These are phyloP conservation scores for Botrytis medusae DNA, from an alignment of 2,329 filamentous ascomycete genomes.

Conservation along the genomic window DNA sequence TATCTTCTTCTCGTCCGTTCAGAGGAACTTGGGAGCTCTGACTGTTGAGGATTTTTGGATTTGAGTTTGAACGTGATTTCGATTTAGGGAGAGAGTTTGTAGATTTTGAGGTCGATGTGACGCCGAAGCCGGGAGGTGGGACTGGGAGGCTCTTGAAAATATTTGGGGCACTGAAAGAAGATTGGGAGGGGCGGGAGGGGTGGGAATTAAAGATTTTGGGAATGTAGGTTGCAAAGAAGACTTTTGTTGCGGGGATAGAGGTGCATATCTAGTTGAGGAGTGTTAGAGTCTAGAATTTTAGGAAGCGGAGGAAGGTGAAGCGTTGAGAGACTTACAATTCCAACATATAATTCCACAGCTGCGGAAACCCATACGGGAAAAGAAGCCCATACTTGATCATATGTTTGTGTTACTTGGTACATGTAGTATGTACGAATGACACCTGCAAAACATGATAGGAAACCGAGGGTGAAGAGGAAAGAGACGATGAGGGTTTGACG, in stretches of 20 bases:
- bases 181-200: neutral
- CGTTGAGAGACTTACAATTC: conserved; percentile 34
- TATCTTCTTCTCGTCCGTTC: neutral
- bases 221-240: conserved; percentile 45
- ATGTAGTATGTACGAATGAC: conserved; percentile 43
- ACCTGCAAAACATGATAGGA: conserved; percentile 47
- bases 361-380: conserved; percentile 43
- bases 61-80: neutral
- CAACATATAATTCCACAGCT: conserved; percentile 46
- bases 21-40: neutral
- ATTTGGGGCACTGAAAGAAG: neutral
- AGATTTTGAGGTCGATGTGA: neutral
- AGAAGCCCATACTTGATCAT: conserved; percentile 43
- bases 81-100: neutral
- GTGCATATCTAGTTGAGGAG: conserved; percentile 43
- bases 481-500: conserved; percentile 49
- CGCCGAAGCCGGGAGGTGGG: neutral
- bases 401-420: conserved; percentile 36
- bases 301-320: too few relatives aligned
- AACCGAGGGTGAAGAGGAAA: conserved; percentile 51
- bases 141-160: neutral
- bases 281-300: neutral
- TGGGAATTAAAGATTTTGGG: conserved; percentile 28
- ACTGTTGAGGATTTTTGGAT: neutral
- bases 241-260: conserved; percentile 46